Percentiles rank a stretch among this genome's conserved stretches.
These are phyloP conservation scores for Heliosperma pusillum DNA, from an alignment of 148 eudicot genomes.

Conservation along the genomic window DNA sequence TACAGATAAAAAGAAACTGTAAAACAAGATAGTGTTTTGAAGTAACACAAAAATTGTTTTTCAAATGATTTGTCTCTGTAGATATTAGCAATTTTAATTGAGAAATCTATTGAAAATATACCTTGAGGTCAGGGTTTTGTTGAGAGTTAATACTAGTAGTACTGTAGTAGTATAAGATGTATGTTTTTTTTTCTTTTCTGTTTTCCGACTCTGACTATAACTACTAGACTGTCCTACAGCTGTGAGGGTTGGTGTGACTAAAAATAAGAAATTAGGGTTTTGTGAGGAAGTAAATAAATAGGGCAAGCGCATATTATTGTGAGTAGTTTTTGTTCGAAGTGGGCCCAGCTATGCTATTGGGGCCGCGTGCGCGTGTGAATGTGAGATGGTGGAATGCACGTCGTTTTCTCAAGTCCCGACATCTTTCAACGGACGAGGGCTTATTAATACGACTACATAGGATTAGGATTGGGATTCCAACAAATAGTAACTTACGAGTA, in stretches of 20 bases:
- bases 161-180: background rate
- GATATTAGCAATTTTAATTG: no score
- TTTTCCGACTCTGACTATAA: background rate
- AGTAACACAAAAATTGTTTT: no score
- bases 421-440: conserved; percentile 8
- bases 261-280: conserved; percentile 5
- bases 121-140: conserved; percentile 13
- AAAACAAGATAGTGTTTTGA: no score
- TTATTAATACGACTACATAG: no score
- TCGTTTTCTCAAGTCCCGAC: conserved; percentile 17
- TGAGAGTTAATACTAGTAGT: background rate
- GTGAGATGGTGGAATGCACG: conserved; percentile 9
- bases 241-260: conserved; percentile 1
- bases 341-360: conserved; percentile 3
- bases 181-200: background rate
- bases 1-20: no score
- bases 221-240: background rate
- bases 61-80: no score
- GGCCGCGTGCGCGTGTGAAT: conserved; percentile 14
- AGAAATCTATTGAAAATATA: no score
- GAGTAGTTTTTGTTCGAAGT: background rate
- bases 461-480: no score
- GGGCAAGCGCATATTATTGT: background rate
- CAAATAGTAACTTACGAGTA: no score
- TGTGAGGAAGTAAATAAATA: background rate